Percentiles rank a stretch among this genome's conserved stretches.
Evolutionary conservation across 352 stramenopile species (phyloP).

Genomic region (Phytophthora pistaciae): DNA sequence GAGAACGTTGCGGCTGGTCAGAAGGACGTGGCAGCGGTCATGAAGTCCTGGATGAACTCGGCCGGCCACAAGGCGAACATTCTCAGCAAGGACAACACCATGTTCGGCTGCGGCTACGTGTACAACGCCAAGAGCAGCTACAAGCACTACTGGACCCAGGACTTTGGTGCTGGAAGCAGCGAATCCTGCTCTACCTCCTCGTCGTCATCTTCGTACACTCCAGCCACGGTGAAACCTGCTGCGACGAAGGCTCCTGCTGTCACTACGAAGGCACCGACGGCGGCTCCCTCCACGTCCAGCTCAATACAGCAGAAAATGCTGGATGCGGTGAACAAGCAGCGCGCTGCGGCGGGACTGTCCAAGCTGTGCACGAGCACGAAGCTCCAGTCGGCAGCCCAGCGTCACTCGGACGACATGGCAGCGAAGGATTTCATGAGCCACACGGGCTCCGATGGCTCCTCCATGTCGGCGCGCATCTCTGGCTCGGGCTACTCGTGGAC

Average conservation of each 20-base stretch:
- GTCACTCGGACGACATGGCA: constrained; percentile 50
- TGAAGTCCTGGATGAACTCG: constrained; percentile 70
- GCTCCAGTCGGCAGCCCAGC: constrained; percentile 26
- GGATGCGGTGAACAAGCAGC: constrained; percentile 53
- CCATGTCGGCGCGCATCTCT: constrained; percentile 44
- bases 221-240: constrained; percentile 12
- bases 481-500: constrained; percentile 47
- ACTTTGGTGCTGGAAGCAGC: constrained; percentile 42
- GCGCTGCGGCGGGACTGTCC: constrained; percentile 33
- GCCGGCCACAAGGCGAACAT: constrained; percentile 55
- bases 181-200: constrained; percentile 28
- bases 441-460: constrained; percentile 47
- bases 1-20: constrained; percentile 70
- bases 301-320: constrained; percentile 45
- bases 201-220: background rate
- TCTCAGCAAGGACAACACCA: constrained; percentile 36
- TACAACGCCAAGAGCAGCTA: constrained; percentile 41
- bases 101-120: constrained; percentile 39
- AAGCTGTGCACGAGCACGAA: constrained; percentile 47
- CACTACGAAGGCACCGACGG: constrained; percentile 3
- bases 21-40: constrained; percentile 47
- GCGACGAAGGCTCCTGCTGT: constrained; percentile 19
- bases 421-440: constrained; percentile 57
- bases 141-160: constrained; percentile 68
- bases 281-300: constrained; percentile 6